phyloP scores from a whole-genome alignment of 1,284 basidiomycete species.

The Ustilago crameri region DNA sequence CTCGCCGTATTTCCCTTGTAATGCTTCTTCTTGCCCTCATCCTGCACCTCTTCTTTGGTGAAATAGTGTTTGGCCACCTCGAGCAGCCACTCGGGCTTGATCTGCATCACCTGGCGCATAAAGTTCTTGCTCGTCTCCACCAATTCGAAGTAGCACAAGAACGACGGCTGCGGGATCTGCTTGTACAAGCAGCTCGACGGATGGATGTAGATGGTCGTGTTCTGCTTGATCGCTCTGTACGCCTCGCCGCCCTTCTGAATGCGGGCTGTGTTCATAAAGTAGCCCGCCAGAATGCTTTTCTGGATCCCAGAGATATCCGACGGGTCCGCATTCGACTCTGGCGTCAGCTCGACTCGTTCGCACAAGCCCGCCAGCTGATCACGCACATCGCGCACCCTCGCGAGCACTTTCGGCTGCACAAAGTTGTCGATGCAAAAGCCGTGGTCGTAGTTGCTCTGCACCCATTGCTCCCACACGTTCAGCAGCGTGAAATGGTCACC shows the following conservation, averaged over 20 bases:
- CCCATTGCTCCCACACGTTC: slow-evolving; percentile 99
- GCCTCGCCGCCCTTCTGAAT: slow-evolving; percentile 63
- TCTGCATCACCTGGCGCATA: slow-evolving; percentile 92
- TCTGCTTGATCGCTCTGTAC: slow-evolving; percentile 92
- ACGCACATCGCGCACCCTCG: slow-evolving; percentile 89
- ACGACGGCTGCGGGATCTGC: slow-evolving; percentile 89
- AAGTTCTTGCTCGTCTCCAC: slow-evolving; percentile 74
- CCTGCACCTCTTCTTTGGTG: slow-evolving; percentile 52
- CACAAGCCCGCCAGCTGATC: slow-evolving; percentile 95
- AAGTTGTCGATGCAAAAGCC: slow-evolving; percentile 77
- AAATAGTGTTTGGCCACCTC: slow-evolving; percentile 73
- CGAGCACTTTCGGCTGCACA: slow-evolving; percentile 94
- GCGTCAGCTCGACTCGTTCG: slow-evolving; percentile 93
- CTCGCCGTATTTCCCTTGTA: slow-evolving; percentile 40
- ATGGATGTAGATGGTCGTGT: slow-evolving; percentile 89
- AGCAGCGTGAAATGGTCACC: slow-evolving; percentile 97
- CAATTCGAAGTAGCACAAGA: slow-evolving; percentile 89
- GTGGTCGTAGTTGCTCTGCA: slow-evolving; percentile 87
- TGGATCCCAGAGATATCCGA: slow-evolving; percentile 92
- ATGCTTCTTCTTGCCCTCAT: slow-evolving; percentile 16
- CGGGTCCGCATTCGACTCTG: slow-evolving; percentile 85
- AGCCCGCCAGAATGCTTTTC: slow-evolving; percentile 92
- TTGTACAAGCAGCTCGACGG: slow-evolving; percentile 95
- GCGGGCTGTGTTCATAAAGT: slow-evolving; percentile 86
- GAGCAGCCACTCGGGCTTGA: slow-evolving; percentile 90